Conservation (phyloP, 371 early-diverging fungal genomes). For the Rhizopus stolonifer region DNA sequence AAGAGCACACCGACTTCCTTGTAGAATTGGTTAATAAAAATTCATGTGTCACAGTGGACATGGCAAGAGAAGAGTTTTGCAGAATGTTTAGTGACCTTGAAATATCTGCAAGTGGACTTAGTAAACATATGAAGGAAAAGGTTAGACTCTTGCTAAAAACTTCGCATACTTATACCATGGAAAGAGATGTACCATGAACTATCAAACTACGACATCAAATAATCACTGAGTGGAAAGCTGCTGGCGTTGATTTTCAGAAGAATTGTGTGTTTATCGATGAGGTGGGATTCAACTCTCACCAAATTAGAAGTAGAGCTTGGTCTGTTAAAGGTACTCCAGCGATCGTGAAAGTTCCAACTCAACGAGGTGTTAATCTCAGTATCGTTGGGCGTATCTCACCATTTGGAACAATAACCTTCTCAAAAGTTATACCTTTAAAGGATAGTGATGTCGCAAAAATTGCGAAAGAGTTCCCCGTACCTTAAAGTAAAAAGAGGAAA, state of each 20-base stretch:
- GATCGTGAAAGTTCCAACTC: conserved; percentile 1
- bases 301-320: conserved; percentile 12
- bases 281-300: conserved; percentile 5
- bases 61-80: conserved; percentile 7
- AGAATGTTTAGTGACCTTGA: conserved; percentile 1
- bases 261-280: conserved; percentile 13
- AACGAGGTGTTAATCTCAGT: conserved; percentile 9
- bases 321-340: conserved; percentile 7
- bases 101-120: conserved; percentile 3
- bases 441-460: conserved; percentile 4
- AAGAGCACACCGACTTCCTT: conserved; percentile 4
- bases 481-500: conserved; percentile 9
- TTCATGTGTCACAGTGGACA: conserved; percentile 1
- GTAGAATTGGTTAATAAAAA: neutral
- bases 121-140: conserved; percentile 2
- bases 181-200: conserved; percentile 1
- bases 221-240: conserved; percentile 14
- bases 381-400: conserved; percentile 10
- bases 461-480: conserved; percentile 8
- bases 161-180: neutral
- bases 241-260: too few relatives aligned
- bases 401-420: conserved; percentile 8
- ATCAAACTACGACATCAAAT: neutral
- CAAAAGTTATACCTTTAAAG: conserved; percentile 6
- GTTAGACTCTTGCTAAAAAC: conserved; percentile 5